phyloP scores from a whole-genome alignment of 2,329 filamentous ascomycete genomes.

The Hypomyces perniciosus region DNA sequence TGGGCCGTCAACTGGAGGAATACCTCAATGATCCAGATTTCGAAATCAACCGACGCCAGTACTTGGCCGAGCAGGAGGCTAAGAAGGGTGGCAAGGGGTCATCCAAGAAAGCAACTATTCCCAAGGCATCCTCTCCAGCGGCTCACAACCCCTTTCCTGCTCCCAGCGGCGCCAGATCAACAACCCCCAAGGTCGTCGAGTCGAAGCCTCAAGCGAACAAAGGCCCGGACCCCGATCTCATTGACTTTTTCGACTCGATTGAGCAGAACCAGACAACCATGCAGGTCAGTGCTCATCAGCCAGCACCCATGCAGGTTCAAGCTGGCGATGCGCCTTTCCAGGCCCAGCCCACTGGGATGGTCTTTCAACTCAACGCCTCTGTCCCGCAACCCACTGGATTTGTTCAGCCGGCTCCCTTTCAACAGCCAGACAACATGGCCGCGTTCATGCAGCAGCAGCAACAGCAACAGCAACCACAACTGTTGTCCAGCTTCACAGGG shows the following conservation, averaged over 20 bases:
- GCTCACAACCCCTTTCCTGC: conserved; percentile 39
- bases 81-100: conserved; percentile 41
- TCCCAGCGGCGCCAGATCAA: conserved; percentile 22
- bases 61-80: conserved; percentile 78
- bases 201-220: conserved; percentile 48
- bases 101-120: conserved; percentile 30
- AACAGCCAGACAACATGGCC: conserved; percentile 25
- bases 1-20: conserved; percentile 85
- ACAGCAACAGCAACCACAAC: conserved; percentile 35
- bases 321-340: conserved; percentile 27
- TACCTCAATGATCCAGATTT: conserved; percentile 94
- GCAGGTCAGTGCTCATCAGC: conserved; percentile 38
- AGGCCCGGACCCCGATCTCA: conserved; percentile 69
- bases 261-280: conserved; percentile 79
- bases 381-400: conserved; percentile 23
- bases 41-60: conserved; percentile 86
- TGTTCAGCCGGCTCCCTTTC: conserved; percentile 26
- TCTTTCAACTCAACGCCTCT: conserved; percentile 22
- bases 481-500: conserved; percentile 54
- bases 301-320: conserved; percentile 26
- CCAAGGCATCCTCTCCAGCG: conserved; percentile 32
- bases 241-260: conserved; percentile 92
- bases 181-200: conserved; percentile 16
- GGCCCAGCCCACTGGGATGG: conserved; percentile 33
- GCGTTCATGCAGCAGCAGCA: conserved; percentile 29